Base-by-base conservation (phyloP, 352 stramenopile genomes). In the Pythium sukuiense region DNA sequence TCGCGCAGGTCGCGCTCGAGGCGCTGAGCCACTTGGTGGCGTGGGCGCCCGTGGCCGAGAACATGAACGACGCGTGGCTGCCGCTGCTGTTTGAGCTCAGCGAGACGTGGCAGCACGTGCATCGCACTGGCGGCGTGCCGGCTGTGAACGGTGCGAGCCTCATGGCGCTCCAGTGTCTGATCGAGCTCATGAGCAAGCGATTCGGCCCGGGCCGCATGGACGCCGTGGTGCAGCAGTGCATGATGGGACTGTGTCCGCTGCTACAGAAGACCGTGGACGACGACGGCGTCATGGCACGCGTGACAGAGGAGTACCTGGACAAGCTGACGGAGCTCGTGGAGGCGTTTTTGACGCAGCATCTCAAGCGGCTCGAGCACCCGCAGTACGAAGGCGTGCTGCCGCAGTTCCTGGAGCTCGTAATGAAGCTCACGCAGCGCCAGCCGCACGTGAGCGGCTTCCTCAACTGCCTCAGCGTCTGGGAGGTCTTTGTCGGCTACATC, bases 401-500 rank as follows among this genome's bases (percentile, higher is more conserved):
- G 7, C 3, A 67, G 65, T 29, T 91, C 89, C 58, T 71, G 85
- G 53, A 88, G 56, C 63, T 81, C 1, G 81, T 92, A 30, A 74
- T 90, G 46, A 61, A 63, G 24, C 77, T 93, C 8, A 95, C 84
- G 6, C 76, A 76, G 20, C 81, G 87, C 26, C 86, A 95, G 73
- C 83, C 83, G 4, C 83, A 93, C 50, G 74, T 89, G 2, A 80
- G 80, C 33, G 86, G 84, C 1, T 90, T 93, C 48, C 59, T 93
- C 49, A 91, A 93, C 63, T 95, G 86, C 50, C 59, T 95, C 37
- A 84, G 74, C 27, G 79, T 93, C 7, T 95, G 86, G 86, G 84
- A 95, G 29, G 83, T 95, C 6, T 90, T 95, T 55, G 84, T 95
- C 16, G 76, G 78, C 18, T 91, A 93, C 55, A 81, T 95, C 56